Base-by-base conservation (phyloP, 1,139 yeast species). In the Yamadazyma oceani region DNA sequence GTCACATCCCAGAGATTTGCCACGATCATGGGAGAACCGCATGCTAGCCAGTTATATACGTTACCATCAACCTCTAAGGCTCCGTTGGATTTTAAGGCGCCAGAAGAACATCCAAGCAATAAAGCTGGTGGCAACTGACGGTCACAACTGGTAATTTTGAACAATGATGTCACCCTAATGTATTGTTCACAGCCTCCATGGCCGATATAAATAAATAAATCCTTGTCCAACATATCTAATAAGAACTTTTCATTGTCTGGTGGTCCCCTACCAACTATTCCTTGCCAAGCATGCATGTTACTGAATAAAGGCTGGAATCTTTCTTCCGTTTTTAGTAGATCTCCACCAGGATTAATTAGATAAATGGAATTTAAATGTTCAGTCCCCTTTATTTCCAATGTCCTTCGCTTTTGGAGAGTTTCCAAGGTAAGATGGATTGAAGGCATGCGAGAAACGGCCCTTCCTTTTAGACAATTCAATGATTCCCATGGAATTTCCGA, bases 1-100 rank as follows among this genome's bases (percentile, higher is more conserved):
- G 97, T 92, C 4, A 92, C 97, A 60, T 89, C 97, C 98, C 98
- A 92, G 46, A 92, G 63, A 53, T 88, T 89, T 0, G 88, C 96
- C 30, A 92, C 64, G 2, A 88, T 73, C 80, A 85, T 74, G 0
- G 95, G 94, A 33, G 88, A 78, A 0, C 95, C 95, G 23, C 92
- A 92, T 4, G 75, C 65, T 25, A 90, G 57, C 71, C 90, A 89
- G 38, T 85, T 81, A 49, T 78, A 74, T 0, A 87, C 75, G 5
- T 89, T 85, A 0, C 97, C 96, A 53, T 75, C 73, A 0, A 95
- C 83, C 45, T 82, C 88, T 41, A 85, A 69, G 9, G 71, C 57
- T 2, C 94, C 90, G 42, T 76, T 73, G 12, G 63, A 63, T 16
- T 71, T 71, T 36, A 88, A 64, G 1, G 78, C 68, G 0, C 96